Conservation (phyloP, 1,139 yeast genomes). For the Scheffersomyces titani region DNA sequence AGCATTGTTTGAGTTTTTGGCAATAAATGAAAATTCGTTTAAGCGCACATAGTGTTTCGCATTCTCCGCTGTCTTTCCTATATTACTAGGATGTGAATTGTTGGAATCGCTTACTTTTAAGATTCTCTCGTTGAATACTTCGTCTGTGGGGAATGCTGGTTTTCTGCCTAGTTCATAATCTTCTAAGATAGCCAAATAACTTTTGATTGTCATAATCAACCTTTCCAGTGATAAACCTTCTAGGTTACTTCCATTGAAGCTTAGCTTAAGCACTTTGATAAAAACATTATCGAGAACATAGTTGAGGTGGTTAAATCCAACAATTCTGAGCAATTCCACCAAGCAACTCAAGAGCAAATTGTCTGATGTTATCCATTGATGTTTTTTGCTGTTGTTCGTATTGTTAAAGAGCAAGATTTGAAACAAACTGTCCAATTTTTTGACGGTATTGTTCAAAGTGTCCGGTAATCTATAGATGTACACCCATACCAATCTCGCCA, state of each 20-base stretch:
- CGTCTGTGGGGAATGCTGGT: slow-evolving; percentile 78
- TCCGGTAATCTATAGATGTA: slow-evolving; percentile 85
- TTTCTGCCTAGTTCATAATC: slow-evolving; percentile 58
- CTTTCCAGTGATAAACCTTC: slow-evolving; percentile 74
- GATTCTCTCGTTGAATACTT: slow-evolving; percentile 34
- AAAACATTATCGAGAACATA: slow-evolving; percentile 78
- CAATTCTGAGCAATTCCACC: slow-evolving; percentile 69
- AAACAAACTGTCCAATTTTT: slow-evolving; percentile 52
- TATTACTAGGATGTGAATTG: neutral
- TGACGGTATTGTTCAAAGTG: slow-evolving; percentile 81
- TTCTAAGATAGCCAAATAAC: slow-evolving; percentile 68
- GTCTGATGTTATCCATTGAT: slow-evolving; percentile 72
- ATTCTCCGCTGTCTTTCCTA: neutral
- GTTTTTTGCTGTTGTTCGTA: slow-evolving; percentile 51
- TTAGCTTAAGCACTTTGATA: slow-evolving; percentile 56
- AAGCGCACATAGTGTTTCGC: slow-evolving; percentile 7
- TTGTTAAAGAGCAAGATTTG: slow-evolving; percentile 54
- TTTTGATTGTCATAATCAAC: slow-evolving; percentile 64
- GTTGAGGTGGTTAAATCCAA: slow-evolving; percentile 79
- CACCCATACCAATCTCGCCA: slow-evolving; percentile 84
- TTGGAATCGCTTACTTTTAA: slow-evolving; percentile 10
- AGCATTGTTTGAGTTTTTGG: slow-evolving; percentile 46
- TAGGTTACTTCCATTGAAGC: slow-evolving; percentile 55
- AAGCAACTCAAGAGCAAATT: slow-evolving; percentile 61
- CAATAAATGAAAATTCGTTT: slow-evolving; percentile 38